Evolutionary conservation across 768 basidiomycete genomes (phyloP), one percentile per base, ranked within the genome.

Genomic region (Mycena alexandri): DNA sequence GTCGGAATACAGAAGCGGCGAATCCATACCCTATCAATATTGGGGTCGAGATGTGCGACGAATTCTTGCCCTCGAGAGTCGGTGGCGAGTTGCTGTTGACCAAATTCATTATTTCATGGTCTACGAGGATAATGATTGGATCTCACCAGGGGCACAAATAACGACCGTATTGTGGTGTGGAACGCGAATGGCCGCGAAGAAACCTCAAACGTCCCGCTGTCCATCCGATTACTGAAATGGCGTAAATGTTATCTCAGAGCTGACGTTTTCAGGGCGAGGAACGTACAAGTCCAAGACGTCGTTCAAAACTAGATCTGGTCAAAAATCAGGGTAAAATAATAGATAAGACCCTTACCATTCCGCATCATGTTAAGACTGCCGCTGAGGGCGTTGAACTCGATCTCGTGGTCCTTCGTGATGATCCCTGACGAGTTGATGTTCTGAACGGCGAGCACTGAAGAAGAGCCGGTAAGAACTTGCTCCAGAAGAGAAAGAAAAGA

Each of bases 361-460:
- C 90, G 89, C 95, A 96, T 96, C 91, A 94, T 93, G 63, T 87
- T 90, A 55, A 96, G 79, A 73, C 90, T 92, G 2, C 92, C 92
- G 72, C 89, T 89, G 19, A 96, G 84, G 8, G 93, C 96, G 73
- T 89, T 90, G 74, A 96, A 95, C 81, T 98, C 95, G 63, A 96
- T 89, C 68, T 92, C 90, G 73, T 95, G 91, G 42, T 90, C 88
- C 70, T 87, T 89, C 2, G 86, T 84, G 50, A 97, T 86, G 1
- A 87, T 86, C 10, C 91, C 88, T 1, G 89, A 88, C 1, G 93
- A 94, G 67, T 93, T 90, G 86, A 97, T 90, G 74, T 98, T 97
- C 80, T 98, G 96, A 19, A 96, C 92, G 1, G 96, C 94, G 54
- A 97, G 82, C 16, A 96, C 83, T 84, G 52, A 17, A 63, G 55